These are phyloP conservation scores for carrot (Daucus carota) DNA, from an alignment of 129 eudicot genomes.

Conservation along the genomic window DNA sequence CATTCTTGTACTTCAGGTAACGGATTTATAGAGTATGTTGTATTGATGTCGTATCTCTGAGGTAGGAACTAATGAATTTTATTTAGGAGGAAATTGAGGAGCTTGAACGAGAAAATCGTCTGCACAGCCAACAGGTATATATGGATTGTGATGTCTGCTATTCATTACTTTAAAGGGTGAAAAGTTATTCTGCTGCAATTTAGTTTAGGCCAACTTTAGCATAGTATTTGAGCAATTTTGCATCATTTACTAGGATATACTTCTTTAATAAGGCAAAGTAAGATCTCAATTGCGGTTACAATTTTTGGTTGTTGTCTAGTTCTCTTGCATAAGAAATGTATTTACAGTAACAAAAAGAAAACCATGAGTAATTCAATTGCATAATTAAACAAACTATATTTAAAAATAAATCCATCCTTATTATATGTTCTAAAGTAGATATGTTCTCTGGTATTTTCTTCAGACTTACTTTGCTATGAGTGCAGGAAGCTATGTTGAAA, in stretches of 20 bases:
- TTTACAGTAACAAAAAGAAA: background rate
- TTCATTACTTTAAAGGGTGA: background rate
- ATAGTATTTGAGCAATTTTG: background rate
- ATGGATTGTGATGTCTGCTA: background rate
- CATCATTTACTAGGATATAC: background rate
- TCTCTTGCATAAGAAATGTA: background rate
- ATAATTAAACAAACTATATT: background rate
- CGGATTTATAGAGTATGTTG: conserved; percentile 13
- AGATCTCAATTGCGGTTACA: background rate
- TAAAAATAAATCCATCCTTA: background rate
- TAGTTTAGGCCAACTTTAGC: background rate
- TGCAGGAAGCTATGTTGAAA: conserved; percentile 83
- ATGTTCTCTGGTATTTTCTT: background rate
- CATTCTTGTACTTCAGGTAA: conserved; percentile 96
- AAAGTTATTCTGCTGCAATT: background rate
- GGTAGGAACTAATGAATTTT: conserved; percentile 21
- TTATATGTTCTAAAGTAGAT: background rate
- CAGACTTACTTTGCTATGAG: conserved; percentile 3
- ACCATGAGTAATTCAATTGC: background rate
- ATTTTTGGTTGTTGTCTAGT: background rate
- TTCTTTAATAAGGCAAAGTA: background rate
- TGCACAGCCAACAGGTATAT: conserved; percentile 88
- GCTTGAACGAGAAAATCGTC: conserved; percentile 96
- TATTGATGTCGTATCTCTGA: background rate
- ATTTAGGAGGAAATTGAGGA: conserved; percentile 97